phyloP scores from a whole-genome alignment of 768 basidiomycete genomes.

The Suillus lakei region DNA sequence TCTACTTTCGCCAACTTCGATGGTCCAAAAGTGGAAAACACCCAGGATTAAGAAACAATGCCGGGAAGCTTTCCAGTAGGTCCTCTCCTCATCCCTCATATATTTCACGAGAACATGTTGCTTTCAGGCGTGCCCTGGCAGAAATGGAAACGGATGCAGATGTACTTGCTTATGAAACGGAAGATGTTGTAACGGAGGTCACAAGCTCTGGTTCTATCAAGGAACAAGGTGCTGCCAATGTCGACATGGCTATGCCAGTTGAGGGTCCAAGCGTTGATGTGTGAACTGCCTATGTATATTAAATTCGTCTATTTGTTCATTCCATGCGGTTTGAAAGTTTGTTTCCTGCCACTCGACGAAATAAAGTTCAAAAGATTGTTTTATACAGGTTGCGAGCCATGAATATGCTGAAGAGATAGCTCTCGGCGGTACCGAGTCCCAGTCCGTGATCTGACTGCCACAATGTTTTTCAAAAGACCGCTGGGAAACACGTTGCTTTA shows the following conservation, averaged over 20 bases:
- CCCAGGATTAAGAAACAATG: conserved; percentile 55
- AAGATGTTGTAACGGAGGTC: conserved; percentile 7
- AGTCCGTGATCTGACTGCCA: not conserved
- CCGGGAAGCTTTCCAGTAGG: conserved; percentile 65
- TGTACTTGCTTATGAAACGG: conserved; percentile 7
- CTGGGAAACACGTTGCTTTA: conserved; percentile 38
- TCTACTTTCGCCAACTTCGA: conserved; percentile 55
- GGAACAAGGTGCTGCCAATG: not conserved
- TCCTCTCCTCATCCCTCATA: conserved; percentile 12
- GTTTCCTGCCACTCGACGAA: not conserved
- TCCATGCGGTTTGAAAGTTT: not conserved
- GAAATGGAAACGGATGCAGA: conserved; percentile 51
- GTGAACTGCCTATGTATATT: not conserved
- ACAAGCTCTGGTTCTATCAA: conserved; percentile 7
- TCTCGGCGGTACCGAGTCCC: not conserved
- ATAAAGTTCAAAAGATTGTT: not conserved
- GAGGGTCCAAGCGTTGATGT: not conserved
- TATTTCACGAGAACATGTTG: not conserved
- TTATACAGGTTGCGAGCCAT: not conserved
- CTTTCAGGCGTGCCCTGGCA: conserved; percentile 44
- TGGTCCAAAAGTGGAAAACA: conserved; percentile 66
- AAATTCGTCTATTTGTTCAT: not conserved
- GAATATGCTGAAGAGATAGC: not conserved
- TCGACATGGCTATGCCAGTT: not conserved
- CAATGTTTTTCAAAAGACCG: conserved; percentile 32